These are phyloP conservation scores for Cladosporium halotolerans DNA, from an alignment of 2,329 filamentous ascomycete species.

Conservation along the genomic window DNA sequence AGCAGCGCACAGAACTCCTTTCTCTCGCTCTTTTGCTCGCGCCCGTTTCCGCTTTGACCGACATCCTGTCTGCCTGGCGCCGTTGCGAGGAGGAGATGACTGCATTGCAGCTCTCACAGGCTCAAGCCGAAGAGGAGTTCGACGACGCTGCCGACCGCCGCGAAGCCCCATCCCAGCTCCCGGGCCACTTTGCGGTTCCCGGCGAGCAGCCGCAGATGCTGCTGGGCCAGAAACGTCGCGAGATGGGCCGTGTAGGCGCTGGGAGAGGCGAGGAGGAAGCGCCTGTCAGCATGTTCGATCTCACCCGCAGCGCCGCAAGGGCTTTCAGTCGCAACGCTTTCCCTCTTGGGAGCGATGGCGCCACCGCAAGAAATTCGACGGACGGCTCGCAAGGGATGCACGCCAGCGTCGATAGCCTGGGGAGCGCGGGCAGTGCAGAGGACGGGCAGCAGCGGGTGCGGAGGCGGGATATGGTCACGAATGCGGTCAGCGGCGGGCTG, in stretches of 20 bases:
- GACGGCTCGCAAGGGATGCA: slow-evolving; percentile 16
- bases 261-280: slow-evolving; percentile 39
- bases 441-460: slow-evolving; percentile 40
- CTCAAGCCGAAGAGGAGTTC: slow-evolving; percentile 63
- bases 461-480: slow-evolving; percentile 67
- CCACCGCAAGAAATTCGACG: slow-evolving; percentile 1
- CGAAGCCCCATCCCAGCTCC: slow-evolving; percentile 26
- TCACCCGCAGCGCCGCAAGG: slow-evolving; percentile 44
- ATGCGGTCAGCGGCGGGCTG: slow-evolving; percentile 56
- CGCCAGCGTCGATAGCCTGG: slow-evolving; percentile 20
- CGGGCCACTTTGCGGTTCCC: slow-evolving; percentile 40
- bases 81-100: slow-evolving; percentile 73
- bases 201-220: slow-evolving; percentile 29
- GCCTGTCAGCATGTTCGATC: slow-evolving; percentile 49
- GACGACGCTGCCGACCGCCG: slow-evolving; percentile 57
- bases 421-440: slow-evolving; percentile 12
- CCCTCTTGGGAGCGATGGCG: slow-evolving; percentile 4
- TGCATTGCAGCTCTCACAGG: slow-evolving; percentile 59
- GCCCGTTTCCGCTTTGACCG: slow-evolving; percentile 61
- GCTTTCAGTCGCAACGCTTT: slow-evolving; percentile 32
- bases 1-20: slow-evolving; percentile 75
- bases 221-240: slow-evolving; percentile 36
- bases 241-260: slow-evolving; percentile 28
- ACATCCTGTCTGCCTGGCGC: slow-evolving; percentile 68
- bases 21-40: slow-evolving; percentile 69